A percentile compares a stretch with the other conserved stretches of the same genome.
These are phyloP conservation scores for Sarocladium oryzae DNA, from an alignment of 2,329 filamentous ascomycete genomes.

Conservation along the genomic window DNA sequence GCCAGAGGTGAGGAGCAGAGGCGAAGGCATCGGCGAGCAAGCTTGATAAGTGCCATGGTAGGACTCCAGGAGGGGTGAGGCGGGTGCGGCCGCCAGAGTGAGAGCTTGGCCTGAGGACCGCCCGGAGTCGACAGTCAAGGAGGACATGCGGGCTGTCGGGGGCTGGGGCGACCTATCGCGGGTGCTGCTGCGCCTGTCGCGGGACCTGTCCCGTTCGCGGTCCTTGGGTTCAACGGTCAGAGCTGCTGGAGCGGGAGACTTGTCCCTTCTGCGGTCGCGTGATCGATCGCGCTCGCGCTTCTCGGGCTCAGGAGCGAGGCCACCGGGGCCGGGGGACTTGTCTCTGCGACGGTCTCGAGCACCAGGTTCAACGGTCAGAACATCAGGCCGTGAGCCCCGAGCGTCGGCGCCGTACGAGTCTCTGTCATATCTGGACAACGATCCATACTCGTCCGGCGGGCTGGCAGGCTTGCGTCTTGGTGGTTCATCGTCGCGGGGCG, in stretches of 20 bases:
- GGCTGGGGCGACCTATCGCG: constrained; percentile 42
- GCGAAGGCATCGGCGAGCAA: constrained; percentile 89
- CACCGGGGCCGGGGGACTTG: constrained; percentile 17
- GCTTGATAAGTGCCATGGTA: constrained; percentile 93
- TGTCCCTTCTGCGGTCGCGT: constrained; percentile 25
- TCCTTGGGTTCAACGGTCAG: constrained; percentile 17
- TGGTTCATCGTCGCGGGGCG: constrained; percentile 13
- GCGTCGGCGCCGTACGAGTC: constrained; percentile 26
- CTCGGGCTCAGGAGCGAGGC: constrained; percentile 15
- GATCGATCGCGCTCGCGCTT: constrained; percentile 27
- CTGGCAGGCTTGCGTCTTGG: constrained; percentile 11
- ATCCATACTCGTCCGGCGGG: constrained; percentile 16
- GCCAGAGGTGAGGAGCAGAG: constrained; percentile 51
- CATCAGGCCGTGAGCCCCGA: constrained; percentile 29
- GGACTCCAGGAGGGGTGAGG: constrained; percentile 81
- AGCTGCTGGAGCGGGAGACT: constrained; percentile 16
- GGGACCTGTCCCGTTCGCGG: constrained; percentile 21
- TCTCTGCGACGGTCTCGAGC: constrained; percentile 25
- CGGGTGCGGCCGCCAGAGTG: constrained; percentile 55
- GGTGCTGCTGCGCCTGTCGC: constrained; percentile 27
- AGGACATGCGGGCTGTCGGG: constrained; percentile 43
- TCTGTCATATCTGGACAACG: constrained; percentile 16
- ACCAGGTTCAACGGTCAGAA: constrained; percentile 33
- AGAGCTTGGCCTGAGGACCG: constrained; percentile 25
- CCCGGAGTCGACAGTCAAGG: constrained; percentile 41